Conservation (phyloP, 2,329 filamentous ascomycete genomes). For the Colletotrichum sp. region DNA sequence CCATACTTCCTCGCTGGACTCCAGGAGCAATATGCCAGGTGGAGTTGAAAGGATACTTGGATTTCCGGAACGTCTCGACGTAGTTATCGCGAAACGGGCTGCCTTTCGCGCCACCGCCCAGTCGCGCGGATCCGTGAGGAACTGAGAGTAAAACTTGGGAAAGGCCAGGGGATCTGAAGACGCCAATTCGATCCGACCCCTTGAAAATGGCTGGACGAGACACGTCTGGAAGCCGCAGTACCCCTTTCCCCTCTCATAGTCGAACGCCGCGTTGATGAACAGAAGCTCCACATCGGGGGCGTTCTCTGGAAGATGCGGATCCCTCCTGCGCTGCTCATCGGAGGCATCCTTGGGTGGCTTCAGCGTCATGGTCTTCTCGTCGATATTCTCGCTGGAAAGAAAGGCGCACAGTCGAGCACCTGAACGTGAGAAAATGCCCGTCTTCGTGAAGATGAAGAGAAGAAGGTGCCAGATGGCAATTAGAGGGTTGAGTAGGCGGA, state of each 20-base stretch:
- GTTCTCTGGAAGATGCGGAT: constrained; percentile 25
- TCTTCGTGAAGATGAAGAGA: constrained; percentile 31
- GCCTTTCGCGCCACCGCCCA: constrained; percentile 28
- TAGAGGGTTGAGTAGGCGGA: constrained; percentile 24
- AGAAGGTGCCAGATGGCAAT: constrained; percentile 31
- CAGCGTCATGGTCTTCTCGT: constrained; percentile 30
- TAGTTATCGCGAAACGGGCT: constrained; percentile 34
- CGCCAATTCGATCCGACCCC: constrained; percentile 34
- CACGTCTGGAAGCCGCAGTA: constrained; percentile 30
- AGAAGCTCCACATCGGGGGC: constrained; percentile 38
- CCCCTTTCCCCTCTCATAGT: constrained; percentile 27
- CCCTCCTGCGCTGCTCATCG: constrained; percentile 17
- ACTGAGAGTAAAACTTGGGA: constrained; percentile 35
- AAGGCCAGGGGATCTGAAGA: constrained; percentile 37
- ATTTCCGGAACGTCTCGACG: constrained; percentile 29
- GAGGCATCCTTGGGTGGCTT: neutral
- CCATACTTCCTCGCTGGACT: neutral
- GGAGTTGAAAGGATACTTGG: constrained; percentile 27
- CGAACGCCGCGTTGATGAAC: constrained; percentile 40
- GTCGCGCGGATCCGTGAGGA: constrained; percentile 34
- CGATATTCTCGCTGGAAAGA: constrained; percentile 28
- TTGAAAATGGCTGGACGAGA: constrained; percentile 33
- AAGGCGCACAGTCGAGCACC: constrained; percentile 28
- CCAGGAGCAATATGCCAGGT: constrained; percentile 5
- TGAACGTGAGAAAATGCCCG: constrained; percentile 26